phyloP scores from a whole-genome alignment of 1,139 yeast species.

The Saccharomyces pastorianus region DNA sequence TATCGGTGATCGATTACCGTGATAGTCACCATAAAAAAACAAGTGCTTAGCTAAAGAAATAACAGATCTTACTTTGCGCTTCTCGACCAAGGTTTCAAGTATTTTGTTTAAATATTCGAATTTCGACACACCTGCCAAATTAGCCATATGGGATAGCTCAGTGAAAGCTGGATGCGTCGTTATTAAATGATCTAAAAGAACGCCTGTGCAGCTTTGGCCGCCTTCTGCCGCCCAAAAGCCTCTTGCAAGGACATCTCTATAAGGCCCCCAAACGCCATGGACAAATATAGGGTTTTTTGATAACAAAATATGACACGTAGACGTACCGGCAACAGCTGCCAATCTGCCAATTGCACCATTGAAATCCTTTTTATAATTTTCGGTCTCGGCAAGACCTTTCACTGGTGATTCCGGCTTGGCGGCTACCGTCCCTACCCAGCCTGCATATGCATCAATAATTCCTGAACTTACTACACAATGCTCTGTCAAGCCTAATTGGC shows the following conservation, averaged over 20 bases:
- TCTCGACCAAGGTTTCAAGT: slow-evolving; percentile 58
- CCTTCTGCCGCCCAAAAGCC: slow-evolving; percentile 97
- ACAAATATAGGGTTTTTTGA: slow-evolving; percentile 82
- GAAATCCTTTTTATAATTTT: slow-evolving; percentile 40
- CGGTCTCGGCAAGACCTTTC: slow-evolving; percentile 32
- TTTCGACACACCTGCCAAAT: slow-evolving; percentile 58
- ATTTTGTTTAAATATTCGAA: slow-evolving; percentile 76
- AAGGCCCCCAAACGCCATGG: slow-evolving; percentile 98
- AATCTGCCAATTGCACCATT: slow-evolving; percentile 60
- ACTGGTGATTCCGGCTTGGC: slow-evolving; percentile 39
- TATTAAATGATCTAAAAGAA: slow-evolving; percentile 81
- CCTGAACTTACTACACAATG: slow-evolving; percentile 86
- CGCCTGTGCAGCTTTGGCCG: slow-evolving; percentile 96
- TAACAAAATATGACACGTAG: slow-evolving; percentile 91
- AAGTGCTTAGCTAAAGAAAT: slow-evolving; percentile 75
- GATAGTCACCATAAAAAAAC: slow-evolving; percentile 92
- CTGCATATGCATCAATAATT: slow-evolving; percentile 96
- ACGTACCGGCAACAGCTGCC: slow-evolving; percentile 97
- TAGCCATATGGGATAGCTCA: slow-evolving; percentile 56
- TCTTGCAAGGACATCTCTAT: slow-evolving; percentile 81
- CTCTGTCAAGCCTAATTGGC: slow-evolving; percentile 71
- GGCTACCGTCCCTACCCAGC: slow-evolving; percentile 98
- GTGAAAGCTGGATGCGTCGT: slow-evolving; percentile 82
- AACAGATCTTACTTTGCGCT: slow-evolving; percentile 55
- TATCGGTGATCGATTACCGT: slow-evolving; percentile 93